Conservation (phyloP, 139 green algal genomes). For the Picochlorum sp. region DNA sequence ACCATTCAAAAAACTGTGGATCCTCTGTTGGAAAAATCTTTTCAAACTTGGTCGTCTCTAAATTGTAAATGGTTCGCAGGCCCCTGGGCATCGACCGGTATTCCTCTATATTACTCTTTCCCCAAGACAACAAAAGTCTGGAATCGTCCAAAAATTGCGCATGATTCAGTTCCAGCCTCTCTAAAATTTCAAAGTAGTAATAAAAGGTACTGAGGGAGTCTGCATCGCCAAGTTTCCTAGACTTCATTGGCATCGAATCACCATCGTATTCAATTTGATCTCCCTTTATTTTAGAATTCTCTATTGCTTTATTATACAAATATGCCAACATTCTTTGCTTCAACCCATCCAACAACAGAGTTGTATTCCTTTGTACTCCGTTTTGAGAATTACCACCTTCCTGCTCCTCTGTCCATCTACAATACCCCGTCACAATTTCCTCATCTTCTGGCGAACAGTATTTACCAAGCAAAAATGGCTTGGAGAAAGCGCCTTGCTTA, state of each 20-base stretch:
- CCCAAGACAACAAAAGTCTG: background rate
- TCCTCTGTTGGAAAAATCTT: background rate
- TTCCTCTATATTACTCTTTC: background rate
- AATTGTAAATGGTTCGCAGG: background rate
- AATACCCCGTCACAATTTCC: background rate
- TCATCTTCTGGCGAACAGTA: slow-evolving; percentile 14
- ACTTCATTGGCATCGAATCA: too few relatives aligned
- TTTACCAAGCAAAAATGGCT: slow-evolving; percentile 5
- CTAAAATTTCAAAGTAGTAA: slow-evolving; percentile 1
- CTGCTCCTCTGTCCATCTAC: slow-evolving; percentile 3
- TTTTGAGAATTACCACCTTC: background rate
- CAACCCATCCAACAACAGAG: slow-evolving; percentile 3
- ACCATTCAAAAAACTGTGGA: too few relatives aligned
- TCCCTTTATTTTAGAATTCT: too few relatives aligned
- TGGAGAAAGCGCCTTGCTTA: background rate
- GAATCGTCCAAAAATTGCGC: background rate
- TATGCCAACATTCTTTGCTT: slow-evolving; percentile 21
- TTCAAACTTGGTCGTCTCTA: background rate
- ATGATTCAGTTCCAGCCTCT: background rate
- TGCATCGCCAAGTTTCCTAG: too few relatives aligned
- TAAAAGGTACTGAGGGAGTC: background rate
- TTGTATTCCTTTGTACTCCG: background rate
- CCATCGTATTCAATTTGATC: too few relatives aligned
- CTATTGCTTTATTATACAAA: slow-evolving; percentile 9
- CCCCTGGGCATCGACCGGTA: background rate